phyloP scores from a whole-genome alignment of 1,284 basidiomycete species.

The Ceratorhiza oryzae-sativae region DNA sequence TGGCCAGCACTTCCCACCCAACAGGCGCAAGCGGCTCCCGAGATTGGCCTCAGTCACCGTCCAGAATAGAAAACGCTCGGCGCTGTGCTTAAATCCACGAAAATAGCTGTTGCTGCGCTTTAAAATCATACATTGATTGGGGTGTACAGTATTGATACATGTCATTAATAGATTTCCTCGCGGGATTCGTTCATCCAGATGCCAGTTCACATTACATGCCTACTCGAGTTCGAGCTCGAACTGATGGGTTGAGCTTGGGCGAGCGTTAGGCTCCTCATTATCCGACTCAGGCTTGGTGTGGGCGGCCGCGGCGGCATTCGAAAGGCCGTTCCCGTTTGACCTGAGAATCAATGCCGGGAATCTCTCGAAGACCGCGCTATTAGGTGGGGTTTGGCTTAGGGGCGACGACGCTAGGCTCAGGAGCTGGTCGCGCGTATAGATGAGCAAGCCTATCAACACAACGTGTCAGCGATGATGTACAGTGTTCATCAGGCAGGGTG shows the following conservation, averaged over 20 bases:
- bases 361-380: slow-evolving; percentile 18
- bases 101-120: neutral
- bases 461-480: slow-evolving; percentile 21
- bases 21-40: neutral
- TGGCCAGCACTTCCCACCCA: neutral
- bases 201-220: neutral
- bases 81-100: neutral
- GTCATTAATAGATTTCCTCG: slow-evolving; percentile 10
- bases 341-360: slow-evolving; percentile 25
- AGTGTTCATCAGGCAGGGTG: neutral
- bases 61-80: neutral
- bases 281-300: slow-evolving; percentile 27
- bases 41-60: no score
- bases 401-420: slow-evolving; percentile 35
- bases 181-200: slow-evolving; percentile 9
- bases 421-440: slow-evolving; percentile 34
- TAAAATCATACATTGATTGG: slow-evolving; percentile 22
- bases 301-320: slow-evolving; percentile 2
- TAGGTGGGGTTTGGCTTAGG: slow-evolving; percentile 34
- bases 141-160: slow-evolving; percentile 34
- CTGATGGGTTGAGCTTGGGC: slow-evolving; percentile 19
- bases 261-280: slow-evolving; percentile 13
- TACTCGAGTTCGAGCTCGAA: slow-evolving; percentile 37
- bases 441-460: slow-evolving; percentile 12
- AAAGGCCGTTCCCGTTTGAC: slow-evolving; percentile 12